Evolutionary conservation across 2,329 filamentous ascomycete genomes (phyloP).

Genomic region (Diaporthe vaccinii): DNA sequence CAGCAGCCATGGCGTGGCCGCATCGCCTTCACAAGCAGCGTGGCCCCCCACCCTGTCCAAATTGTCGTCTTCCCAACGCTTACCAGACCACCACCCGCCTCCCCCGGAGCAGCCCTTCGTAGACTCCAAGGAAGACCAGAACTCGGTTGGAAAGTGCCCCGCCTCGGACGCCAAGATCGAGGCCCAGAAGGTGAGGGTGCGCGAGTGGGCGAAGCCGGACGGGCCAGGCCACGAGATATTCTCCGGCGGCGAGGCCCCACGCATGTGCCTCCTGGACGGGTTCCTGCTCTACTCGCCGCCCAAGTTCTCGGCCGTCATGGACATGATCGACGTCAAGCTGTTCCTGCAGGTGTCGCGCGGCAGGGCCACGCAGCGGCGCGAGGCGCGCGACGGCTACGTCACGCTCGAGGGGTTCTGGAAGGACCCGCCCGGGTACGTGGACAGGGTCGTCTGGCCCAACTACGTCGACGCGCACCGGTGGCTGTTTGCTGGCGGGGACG

Average conservation of each 20-base stretch:
- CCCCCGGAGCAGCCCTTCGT: conserved; percentile 58
- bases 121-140: conserved; percentile 73
- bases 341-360: conserved; percentile 80
- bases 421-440: conserved; percentile 94
- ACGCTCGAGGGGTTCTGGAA: conserved; percentile 93
- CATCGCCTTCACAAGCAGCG: conserved; percentile 17
- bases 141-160: conserved; percentile 69
- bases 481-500: conserved; percentile 80
- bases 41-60: conserved; percentile 43
- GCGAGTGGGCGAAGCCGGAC: conserved; percentile 59
- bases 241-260: conserved; percentile 43
- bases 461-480: conserved; percentile 86
- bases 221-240: conserved; percentile 59
- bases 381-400: conserved; percentile 81
- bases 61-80: conserved; percentile 48
- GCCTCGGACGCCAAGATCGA: conserved; percentile 62
- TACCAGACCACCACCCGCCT: conserved; percentile 35
- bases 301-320: conserved; percentile 66
- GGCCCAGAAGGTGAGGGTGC: conserved; percentile 61
- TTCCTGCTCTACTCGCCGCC: conserved; percentile 82
- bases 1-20: conserved; percentile 46
- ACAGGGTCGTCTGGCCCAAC: conserved; percentile 95
- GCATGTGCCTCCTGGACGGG: conserved; percentile 85
- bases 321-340: conserved; percentile 79
- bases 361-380: conserved; percentile 74